Evolutionary conservation across 352 stramenopile species (phyloP), one percentile per base, ranked within the genome.

Genomic region (Thraustochytrium striatum): DNA sequence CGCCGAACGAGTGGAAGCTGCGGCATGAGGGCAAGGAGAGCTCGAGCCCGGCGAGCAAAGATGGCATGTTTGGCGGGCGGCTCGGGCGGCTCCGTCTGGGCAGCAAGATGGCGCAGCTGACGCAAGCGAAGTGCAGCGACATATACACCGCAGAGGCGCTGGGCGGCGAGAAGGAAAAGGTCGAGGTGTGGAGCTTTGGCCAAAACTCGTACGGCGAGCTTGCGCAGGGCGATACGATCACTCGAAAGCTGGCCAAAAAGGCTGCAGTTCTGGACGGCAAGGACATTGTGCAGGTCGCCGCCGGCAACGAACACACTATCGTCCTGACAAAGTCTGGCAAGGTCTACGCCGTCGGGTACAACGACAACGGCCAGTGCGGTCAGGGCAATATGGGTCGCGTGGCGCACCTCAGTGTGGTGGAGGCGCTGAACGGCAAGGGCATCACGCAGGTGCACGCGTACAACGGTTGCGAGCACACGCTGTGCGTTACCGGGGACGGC

Each of bases 131-230:
- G 32, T 68, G 9, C 16, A 25, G 44, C 5, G 50, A 75, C 11
- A 30, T 75, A 11, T 75, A 55, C 41, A 32, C 41, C 30, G 65
- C 65, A 7, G 41, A 75, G 21, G 61, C 68, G 52, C 44, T 75
- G 30, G 65, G 65, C n/a, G 44, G 41, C 9, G 83, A 86, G 5
- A 83, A 84, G 3, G 88, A 92, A 32, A 87, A 93, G 30, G 86
- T 85, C 19, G 89, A 96, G 85, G 91, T 97, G 1, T 97, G 92
- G 92, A 95, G 89, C 52, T 97, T 92, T 83, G 92, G 92, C 1
- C 92, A 97, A 81, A 97, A 97, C 61, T 95, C 90, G 25, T 97
- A 97, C 69, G 92, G 92, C 25, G 92, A 97, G 69, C 86, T 97
- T 11, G 92, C 89, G 2, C 90, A 95, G 72, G 91, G 91, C n/a